Conservation (phyloP, 2,329 filamentous ascomycete species). For the Bipolaris zeicola region DNA sequence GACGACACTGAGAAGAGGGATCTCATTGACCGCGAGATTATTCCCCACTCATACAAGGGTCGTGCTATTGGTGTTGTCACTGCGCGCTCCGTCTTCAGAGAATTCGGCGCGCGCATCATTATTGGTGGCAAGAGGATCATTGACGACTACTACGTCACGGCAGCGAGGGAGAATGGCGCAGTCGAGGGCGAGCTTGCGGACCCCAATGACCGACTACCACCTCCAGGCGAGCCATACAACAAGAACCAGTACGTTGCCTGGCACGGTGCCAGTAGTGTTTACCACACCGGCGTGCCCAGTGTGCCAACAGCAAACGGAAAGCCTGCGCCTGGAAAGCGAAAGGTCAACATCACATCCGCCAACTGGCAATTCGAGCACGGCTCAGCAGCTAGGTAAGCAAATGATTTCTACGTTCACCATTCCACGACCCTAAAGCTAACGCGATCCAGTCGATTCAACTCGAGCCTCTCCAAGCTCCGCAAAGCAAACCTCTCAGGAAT, state of each 20-base stretch:
- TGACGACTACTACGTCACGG: constrained; percentile 87
- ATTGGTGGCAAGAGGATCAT: constrained; percentile 84
- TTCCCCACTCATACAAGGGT: constrained; percentile 98
- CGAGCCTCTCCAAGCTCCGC: constrained; percentile 70
- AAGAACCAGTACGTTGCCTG: constrained; percentile 98
- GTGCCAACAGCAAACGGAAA: constrained; percentile 79
- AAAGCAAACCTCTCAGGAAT: constrained; percentile 73
- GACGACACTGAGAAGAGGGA: constrained; percentile 97
- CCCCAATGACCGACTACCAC: constrained; percentile 79
- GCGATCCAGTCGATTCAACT: constrained; percentile 76
- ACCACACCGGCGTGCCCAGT: constrained; percentile 80
- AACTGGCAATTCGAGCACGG: constrained; percentile 99
- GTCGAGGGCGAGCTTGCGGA: constrained; percentile 91
- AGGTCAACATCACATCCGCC: constrained; percentile 84
- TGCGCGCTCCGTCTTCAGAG: constrained; percentile 92
- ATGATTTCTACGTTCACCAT: no score
- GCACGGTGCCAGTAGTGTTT: constrained; percentile 95
- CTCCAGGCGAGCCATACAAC: constrained; percentile 87
- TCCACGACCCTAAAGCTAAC: constrained; percentile 22
- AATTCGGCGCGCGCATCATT: constrained; percentile 93
- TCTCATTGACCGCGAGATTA: constrained; percentile 92
- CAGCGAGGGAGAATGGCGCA: constrained; percentile 75
- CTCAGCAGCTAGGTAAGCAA: constrained; percentile 79
- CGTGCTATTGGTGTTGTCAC: constrained; percentile 96
- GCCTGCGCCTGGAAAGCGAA: constrained; percentile 74